Evolutionary conservation across 129 eudicot genomes (phyloP).

Genomic region (Arctium lappa): DNA sequence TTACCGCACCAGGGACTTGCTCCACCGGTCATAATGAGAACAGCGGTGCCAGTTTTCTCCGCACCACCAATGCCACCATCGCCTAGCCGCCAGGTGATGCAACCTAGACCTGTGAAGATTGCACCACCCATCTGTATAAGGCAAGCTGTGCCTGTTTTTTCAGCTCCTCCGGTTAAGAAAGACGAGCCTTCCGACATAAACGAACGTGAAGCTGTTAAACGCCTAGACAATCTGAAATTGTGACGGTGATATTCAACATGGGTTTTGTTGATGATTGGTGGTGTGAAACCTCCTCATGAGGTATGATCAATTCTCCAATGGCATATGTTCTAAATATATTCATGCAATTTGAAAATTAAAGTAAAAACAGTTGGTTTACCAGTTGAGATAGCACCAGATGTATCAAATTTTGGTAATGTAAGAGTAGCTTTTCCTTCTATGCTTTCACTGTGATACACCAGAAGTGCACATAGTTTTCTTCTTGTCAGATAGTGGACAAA

Average conservation of each 20-base stretch:
- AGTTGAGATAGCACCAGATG: constrained; percentile 22
- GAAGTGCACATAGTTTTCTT: background rate
- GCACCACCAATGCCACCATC: constrained; percentile 56
- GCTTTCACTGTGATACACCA: background rate
- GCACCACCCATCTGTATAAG: constrained; percentile 68
- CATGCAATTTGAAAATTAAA: constrained; percentile 2
- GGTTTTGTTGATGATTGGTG: constrained; percentile 4
- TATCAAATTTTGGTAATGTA: constrained; percentile 41
- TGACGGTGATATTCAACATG: constrained; percentile 12
- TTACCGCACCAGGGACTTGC: constrained; percentile 58
- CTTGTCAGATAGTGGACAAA: background rate
- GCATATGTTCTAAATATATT: constrained; percentile 23
- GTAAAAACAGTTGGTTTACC: constrained; percentile 7
- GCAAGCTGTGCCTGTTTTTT: constrained; percentile 55
- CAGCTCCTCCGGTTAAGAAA: constrained; percentile 41
- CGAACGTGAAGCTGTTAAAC: constrained; percentile 39
- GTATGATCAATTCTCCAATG: constrained; percentile 13
- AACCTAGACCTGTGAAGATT: constrained; percentile 37
- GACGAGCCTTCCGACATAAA: constrained; percentile 17
- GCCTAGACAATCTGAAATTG: constrained; percentile 61
- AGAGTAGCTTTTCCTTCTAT: constrained; percentile 24
- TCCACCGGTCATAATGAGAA: constrained; percentile 75
- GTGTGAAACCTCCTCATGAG: constrained; percentile 3
- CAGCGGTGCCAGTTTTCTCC: constrained; percentile 72
- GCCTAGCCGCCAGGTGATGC: constrained; percentile 36